Evolutionary conservation across 306 rosid genomes (phyloP).

Genomic region (Lablab purpureus): DNA sequence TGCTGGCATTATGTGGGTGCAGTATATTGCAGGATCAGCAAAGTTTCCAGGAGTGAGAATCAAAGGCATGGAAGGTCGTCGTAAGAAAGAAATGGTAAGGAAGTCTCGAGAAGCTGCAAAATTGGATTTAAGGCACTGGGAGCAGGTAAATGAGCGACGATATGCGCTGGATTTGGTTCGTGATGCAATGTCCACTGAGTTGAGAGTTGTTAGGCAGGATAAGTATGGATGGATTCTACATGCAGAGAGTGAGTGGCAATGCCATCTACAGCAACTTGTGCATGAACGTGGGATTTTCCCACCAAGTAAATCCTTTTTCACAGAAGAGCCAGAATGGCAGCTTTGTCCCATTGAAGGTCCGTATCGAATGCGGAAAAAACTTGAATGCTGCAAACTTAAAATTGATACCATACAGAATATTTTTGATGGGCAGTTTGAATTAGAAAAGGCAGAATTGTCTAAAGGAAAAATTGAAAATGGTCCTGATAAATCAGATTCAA

Average conservation of each 20-base stretch:
- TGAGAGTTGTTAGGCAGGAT: conserved; percentile 98
- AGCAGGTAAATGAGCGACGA: conserved; percentile 91
- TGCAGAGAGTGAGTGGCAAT: conserved; percentile 99
- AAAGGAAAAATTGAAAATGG: conserved; percentile 61
- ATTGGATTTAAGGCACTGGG: conserved; percentile 91
- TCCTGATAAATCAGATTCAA: conserved; percentile 64
- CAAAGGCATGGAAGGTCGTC: conserved; percentile 95
- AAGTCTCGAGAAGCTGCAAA: conserved; percentile 84
- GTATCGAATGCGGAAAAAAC: conserved; percentile 96
- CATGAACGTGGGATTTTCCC: conserved; percentile 97
- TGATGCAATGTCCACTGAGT: conserved; percentile 92
- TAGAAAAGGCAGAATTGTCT: conserved; percentile 60
- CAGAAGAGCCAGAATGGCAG: conserved; percentile 86
- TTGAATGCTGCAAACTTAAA: conserved; percentile 84
- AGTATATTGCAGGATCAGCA: conserved; percentile 87
- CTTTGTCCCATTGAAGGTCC: conserved; percentile 99
- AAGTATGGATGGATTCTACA: conserved; percentile 99
- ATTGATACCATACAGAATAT: conserved; percentile 83
- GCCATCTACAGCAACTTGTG: conserved; percentile 94
- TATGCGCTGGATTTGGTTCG: conserved; percentile 96
- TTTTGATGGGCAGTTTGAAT: conserved; percentile 80
- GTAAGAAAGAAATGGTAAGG: conserved; percentile 91
- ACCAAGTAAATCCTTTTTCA: conserved; percentile 60
- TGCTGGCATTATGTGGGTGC: conserved; percentile 97
- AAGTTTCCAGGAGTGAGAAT: conserved; percentile 98